Evolutionary conservation across 2,329 filamentous ascomycete genomes (phyloP), one percentile per base, ranked within the genome.

Genomic region (Colletotrichum echinochloae): DNA sequence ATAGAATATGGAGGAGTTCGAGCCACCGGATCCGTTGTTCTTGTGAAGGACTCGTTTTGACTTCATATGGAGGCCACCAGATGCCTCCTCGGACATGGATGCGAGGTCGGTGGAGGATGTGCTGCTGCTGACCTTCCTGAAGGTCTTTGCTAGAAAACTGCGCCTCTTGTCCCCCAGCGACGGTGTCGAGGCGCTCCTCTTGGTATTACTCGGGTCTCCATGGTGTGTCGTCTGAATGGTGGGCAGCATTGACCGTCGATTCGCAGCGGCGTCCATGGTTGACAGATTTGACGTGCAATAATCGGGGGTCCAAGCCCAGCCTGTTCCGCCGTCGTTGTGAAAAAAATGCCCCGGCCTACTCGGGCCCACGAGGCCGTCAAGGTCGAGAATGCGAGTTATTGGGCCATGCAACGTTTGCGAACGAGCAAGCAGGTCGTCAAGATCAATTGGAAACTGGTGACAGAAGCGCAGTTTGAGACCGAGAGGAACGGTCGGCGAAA

Each of bases 1-100:
- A 49, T 82, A 81, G 55, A 83, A 79, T 76, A 83, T 82, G 18
- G 82, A 83, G 8, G 71, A 71, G 26, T 67, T 71, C 6, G 68
- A 71, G 59, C 64, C 68, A 51, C 69, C 52, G 46, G 67, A 59
- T 48, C 60, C 37, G 79, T 75, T 20, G 76, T 78, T 75, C 52
- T 83, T 83, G 59, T 81, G 79, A 49, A 83, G 75, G 11, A 73
- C 72, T 48, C 71, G 68, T 18, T 72, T 72, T 16, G 55, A 60
- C 8, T 62, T 62, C 60, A 66, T 46, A 26, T 66, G 30, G 70
- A 59, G 28, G 41, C 41, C 60, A 35, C 41, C 26, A 9, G 66
- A 55, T 14, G 67, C 52, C n/a, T 65, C 52, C 41, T 65, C 61
- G 26, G 65, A 55, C 41, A 66, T 60, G 48, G 66, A 54, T 18